Conservation (phyloP, 352 stramenopile species). For the Globisporangium radiosum region DNA sequence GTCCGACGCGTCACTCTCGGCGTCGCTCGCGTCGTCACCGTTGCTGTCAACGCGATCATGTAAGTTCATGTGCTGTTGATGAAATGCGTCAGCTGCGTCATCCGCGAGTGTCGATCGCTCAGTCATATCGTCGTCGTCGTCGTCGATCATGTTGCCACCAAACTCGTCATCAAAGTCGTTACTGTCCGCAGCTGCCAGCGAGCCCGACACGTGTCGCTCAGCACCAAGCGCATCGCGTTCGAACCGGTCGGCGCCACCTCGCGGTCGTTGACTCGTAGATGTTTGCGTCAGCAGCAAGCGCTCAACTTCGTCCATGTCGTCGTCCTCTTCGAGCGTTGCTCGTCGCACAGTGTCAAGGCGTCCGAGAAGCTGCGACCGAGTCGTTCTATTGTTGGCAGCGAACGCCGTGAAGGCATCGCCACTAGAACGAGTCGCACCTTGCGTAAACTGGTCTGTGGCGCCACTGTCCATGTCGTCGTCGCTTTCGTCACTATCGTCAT, state of each 20-base stretch:
- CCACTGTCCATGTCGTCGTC: not conserved
- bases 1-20: not conserved
- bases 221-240: not conserved
- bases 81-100: too few species aligned
- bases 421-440: not conserved
- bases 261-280: not conserved
- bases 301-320: slow-evolving; percentile 32
- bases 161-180: slow-evolving; percentile 1
- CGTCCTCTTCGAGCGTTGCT: slow-evolving; percentile 13
- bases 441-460: not conserved
- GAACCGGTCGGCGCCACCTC: too few species aligned
- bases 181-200: too few species aligned
- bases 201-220: not conserved
- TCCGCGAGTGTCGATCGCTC: too few species aligned
- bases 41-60: not conserved
- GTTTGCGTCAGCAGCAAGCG: slow-evolving; percentile 13
- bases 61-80: too few species aligned
- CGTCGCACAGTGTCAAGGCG: not conserved
- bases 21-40: not conserved
- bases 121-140: slow-evolving; percentile 9
- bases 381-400: not conserved
- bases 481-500: not conserved
- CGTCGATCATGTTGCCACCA: not conserved
- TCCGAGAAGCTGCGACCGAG: not conserved
- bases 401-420: not conserved